Conservation (phyloP, 1,139 yeast genomes). For the Geotrichum restrictum region DNA sequence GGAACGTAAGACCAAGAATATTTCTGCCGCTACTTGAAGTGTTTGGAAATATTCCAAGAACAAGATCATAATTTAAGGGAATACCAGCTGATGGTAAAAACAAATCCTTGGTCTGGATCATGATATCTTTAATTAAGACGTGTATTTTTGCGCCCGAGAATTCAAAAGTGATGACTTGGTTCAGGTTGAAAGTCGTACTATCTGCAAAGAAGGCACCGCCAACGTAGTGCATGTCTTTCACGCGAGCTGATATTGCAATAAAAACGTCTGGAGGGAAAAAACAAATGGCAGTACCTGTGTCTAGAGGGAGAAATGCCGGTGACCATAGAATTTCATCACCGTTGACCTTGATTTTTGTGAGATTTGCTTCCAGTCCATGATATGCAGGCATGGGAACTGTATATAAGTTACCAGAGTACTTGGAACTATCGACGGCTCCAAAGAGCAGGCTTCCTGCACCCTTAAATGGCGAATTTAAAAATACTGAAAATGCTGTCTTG, state of each 20-base stretch:
- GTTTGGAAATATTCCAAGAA: constrained; percentile 26
- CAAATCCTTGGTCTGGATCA: constrained; percentile 3
- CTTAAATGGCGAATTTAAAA: constrained; percentile 23
- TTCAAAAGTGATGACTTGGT: constrained; percentile 4
- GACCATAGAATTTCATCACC: constrained; percentile 1
- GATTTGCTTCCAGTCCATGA: not conserved
- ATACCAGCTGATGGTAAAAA: constrained; percentile 9
- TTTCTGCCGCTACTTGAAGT: constrained; percentile 21
- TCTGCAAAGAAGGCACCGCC: constrained; percentile 14
- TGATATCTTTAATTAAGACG: constrained; percentile 1
- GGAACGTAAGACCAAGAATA: too few relatives aligned
- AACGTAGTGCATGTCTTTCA: constrained; percentile 5
- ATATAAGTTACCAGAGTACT: constrained; percentile 41
- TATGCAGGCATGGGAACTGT: constrained; percentile 17
- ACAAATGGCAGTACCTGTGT: constrained; percentile 6
- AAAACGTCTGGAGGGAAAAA: constrained; percentile 10
- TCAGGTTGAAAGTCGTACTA: not conserved
- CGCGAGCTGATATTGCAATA: constrained; percentile 3
- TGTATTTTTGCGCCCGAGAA: constrained; percentile 6
- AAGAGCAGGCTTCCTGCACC: constrained; percentile 43
- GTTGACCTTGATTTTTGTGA: constrained; percentile 1
- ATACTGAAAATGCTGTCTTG: too few relatives aligned
- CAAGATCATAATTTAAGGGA: constrained; percentile 14
- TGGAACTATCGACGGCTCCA: constrained; percentile 51
- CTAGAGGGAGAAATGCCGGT: not conserved